phyloP scores from a whole-genome alignment of 2,329 filamentous ascomycete species.

The Trichoderma hamatum region DNA sequence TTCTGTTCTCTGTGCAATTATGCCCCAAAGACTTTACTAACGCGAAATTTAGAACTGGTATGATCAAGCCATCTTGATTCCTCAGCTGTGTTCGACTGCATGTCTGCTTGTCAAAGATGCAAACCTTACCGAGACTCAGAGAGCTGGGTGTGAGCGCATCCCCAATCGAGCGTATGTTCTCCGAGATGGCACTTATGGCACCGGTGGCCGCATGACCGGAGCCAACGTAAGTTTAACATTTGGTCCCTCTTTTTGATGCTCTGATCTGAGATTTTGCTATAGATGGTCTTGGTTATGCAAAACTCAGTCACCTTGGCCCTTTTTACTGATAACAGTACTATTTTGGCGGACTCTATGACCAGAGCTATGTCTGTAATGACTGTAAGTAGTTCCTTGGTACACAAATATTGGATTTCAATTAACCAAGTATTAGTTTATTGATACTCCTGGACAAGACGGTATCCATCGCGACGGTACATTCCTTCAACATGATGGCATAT shows the following conservation, averaged over 20 bases:
- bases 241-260: neutral
- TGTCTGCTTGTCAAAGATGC: conserved; percentile 32
- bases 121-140: conserved; percentile 28
- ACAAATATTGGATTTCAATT: neutral
- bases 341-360: conserved; percentile 29
- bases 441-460: conserved; percentile 29
- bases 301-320: conserved; percentile 33
- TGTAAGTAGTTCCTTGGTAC: conserved; percentile 9
- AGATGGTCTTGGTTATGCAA: conserved; percentile 34
- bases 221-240: conserved; percentile 28
- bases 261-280: neutral
- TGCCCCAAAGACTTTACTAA: neutral
- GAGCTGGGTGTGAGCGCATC: conserved; percentile 31
- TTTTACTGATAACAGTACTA: conserved; percentile 31
- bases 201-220: conserved; percentile 31
- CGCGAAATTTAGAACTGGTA: conserved; percentile 32
- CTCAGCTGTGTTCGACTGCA: conserved; percentile 31
- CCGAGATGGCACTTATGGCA: conserved; percentile 30
- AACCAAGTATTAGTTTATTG: conserved; percentile 26
- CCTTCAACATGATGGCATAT: conserved; percentile 32
- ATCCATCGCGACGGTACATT: conserved; percentile 35
- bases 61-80: conserved; percentile 32
- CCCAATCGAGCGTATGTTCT: conserved; percentile 31
- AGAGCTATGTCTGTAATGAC: conserved; percentile 31
- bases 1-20: neutral